Conservation (phyloP, 2,329 filamentous ascomycete species). For the Ophiostoma piceae region DNA sequence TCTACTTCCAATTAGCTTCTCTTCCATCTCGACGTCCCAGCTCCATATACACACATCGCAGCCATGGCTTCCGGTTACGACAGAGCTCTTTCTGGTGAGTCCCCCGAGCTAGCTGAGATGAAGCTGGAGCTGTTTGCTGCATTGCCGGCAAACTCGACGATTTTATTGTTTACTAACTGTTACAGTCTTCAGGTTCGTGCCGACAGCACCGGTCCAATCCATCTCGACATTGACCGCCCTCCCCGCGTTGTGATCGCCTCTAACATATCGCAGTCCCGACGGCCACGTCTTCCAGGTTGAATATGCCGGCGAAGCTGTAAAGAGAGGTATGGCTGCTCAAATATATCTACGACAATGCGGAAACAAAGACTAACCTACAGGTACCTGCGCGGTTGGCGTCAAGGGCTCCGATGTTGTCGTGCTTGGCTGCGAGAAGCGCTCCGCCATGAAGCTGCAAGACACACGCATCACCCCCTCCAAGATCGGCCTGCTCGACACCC, state of each 20-base stretch:
- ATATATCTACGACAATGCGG: not conserved
- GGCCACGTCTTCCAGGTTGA: conserved; percentile 99
- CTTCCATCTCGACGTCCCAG: not conserved
- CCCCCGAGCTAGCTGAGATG: not conserved
- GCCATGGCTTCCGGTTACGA: conserved; percentile 91
- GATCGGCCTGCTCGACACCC: conserved; percentile 85
- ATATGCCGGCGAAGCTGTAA: conserved; percentile 97
- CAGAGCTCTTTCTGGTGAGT: conserved; percentile 93
- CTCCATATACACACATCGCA: conserved; percentile 16
- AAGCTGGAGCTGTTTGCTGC: not conserved
- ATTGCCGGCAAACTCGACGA: not conserved
- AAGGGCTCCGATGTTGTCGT: conserved; percentile 94
- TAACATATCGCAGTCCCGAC: conserved; percentile 66
- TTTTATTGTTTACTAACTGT: conserved; percentile 14
- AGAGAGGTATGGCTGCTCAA: conserved; percentile 65
- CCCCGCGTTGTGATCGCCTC: conserved; percentile 3
- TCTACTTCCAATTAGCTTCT: not conserved
- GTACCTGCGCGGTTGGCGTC: conserved; percentile 95
- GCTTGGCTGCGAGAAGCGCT: conserved; percentile 95
- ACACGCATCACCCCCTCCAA: conserved; percentile 98
- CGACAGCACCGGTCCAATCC: not conserved
- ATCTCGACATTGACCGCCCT: conserved; percentile 3
- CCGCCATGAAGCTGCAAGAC: conserved; percentile 98
- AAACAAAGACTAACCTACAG: conserved; percentile 41
- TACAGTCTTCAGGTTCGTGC: conserved; percentile 70